Evolutionary conservation across 2,329 filamentous ascomycete genomes (phyloP).

Genomic region (Diaporthe sp.): DNA sequence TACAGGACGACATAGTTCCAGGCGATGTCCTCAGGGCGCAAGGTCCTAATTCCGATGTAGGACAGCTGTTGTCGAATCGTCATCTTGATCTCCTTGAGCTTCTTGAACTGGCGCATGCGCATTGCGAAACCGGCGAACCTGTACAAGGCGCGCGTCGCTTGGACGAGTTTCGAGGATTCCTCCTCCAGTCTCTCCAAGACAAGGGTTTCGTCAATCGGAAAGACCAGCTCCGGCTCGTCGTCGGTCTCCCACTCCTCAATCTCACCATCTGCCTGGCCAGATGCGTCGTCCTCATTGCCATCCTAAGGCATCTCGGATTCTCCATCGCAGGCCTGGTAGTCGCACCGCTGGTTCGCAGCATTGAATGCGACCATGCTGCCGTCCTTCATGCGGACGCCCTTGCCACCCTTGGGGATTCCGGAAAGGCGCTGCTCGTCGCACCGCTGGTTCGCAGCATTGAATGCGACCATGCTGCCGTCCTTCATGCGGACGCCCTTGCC

Average conservation of each 20-base stretch:
- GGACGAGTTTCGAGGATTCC: not conserved
- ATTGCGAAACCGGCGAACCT: not conserved
- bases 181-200: not conserved
- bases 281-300: constrained; percentile 12
- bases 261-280: not conserved
- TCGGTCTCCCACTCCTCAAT: not conserved
- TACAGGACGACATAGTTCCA: constrained; percentile 11
- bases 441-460: not conserved
- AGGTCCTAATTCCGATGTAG: not conserved
- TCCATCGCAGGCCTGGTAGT: not conserved
- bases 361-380: not conserved
- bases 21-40: not conserved
- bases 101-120: not conserved
- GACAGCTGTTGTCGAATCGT: not conserved
- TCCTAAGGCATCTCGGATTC: constrained; percentile 25
- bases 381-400: not conserved
- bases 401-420: not conserved
- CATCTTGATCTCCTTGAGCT: not conserved
- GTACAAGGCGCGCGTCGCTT: not conserved
- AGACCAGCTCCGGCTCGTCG: not conserved
- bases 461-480: not conserved
- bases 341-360: not conserved
- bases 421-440: not conserved
- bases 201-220: not conserved
- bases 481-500: not conserved